These are phyloP conservation scores for Persicaria tinctoria DNA, from an alignment of 148 eudicot genomes.

Conservation along the genomic window DNA sequence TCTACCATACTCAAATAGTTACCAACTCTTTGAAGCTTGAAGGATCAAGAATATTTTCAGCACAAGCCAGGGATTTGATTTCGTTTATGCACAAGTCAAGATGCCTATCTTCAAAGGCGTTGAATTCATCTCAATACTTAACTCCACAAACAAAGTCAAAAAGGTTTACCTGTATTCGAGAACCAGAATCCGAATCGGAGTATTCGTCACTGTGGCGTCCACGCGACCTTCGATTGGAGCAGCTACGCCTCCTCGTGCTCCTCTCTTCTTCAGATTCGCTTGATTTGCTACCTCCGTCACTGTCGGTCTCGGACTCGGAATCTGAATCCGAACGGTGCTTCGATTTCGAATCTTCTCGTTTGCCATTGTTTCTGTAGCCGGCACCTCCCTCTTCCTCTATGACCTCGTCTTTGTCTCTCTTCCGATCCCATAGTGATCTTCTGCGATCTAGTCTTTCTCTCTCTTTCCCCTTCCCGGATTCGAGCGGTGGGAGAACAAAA, in stretches of 20 bases:
- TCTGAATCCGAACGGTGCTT: constrained; percentile 17
- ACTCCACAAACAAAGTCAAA: background rate
- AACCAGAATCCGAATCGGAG: constrained; percentile 32
- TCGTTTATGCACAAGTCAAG: background rate
- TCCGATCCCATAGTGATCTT: too few relatives aligned
- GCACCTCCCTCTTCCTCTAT: too few relatives aligned
- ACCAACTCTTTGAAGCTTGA: background rate
- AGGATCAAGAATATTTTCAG: background rate
- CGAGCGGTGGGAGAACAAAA: too few relatives aligned
- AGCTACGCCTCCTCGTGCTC: constrained; percentile 17
- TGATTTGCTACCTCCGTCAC: constrained; percentile 19
- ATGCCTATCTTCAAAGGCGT: background rate
- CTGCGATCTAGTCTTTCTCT: too few relatives aligned
- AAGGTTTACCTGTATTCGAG: constrained; percentile 42
- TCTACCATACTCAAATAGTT: background rate
- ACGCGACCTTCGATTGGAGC: constrained; percentile 29
- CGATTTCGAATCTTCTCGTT: constrained; percentile 21
- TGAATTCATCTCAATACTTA: constrained; percentile 2
- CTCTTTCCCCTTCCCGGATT: too few relatives aligned
- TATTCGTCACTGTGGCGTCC: constrained; percentile 29
- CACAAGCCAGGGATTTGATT: background rate
- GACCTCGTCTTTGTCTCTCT: too few relatives aligned
- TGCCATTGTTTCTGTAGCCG: background rate
- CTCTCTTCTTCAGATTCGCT: constrained; percentile 24
- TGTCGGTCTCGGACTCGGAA: constrained; percentile 18